Evolutionary conservation across 2,329 filamentous ascomycete genomes (phyloP).

Genomic region (Monosporascus sp.): DNA sequence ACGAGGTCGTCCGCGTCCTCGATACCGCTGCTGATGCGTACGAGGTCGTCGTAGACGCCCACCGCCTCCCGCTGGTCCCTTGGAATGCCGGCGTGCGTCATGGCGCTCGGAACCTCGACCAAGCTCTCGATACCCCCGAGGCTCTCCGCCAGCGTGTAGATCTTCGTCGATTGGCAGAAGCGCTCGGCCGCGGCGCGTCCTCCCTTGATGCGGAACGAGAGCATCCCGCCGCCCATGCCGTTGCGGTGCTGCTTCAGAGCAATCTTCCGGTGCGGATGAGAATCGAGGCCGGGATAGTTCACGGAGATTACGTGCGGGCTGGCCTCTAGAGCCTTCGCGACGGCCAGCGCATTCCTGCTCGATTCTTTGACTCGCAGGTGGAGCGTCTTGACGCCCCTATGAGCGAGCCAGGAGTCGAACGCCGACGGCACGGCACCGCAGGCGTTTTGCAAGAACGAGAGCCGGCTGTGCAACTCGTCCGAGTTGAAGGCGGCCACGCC

Average conservation of each 20-base stretch:
- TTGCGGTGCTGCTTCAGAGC: constrained; percentile 88
- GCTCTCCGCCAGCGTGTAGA: constrained; percentile 92
- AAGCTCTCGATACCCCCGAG: constrained; percentile 89
- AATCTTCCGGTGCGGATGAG: constrained; percentile 80
- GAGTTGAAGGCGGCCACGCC: constrained; percentile 94
- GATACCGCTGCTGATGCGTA: constrained; percentile 88
- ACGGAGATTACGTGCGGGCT: constrained; percentile 81
- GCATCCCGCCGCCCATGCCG: constrained; percentile 94
- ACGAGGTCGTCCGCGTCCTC: constrained; percentile 85
- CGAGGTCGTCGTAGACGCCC: constrained; percentile 90
- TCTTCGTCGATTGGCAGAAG: constrained; percentile 83
- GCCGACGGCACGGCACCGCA: constrained; percentile 91
- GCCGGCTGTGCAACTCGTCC: constrained; percentile 66
- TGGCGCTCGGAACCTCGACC: constrained; percentile 86
- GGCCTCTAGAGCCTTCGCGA: constrained; percentile 71
- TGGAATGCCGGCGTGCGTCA: constrained; percentile 97
- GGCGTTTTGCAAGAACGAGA: constrained; percentile 93
- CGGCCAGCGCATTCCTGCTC: constrained; percentile 69
- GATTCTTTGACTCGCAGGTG: constrained; percentile 88
- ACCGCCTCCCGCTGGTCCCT: constrained; percentile 84
- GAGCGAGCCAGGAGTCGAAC: constrained; percentile 97
- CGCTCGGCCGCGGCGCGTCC: constrained; percentile 80
- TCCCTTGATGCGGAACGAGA: constrained; percentile 89
- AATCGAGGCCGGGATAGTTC: constrained; percentile 90
- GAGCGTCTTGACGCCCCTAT: constrained; percentile 93